phyloP scores from a whole-genome alignment of 768 basidiomycete species.

The Pleurotus citrinopileatus region DNA sequence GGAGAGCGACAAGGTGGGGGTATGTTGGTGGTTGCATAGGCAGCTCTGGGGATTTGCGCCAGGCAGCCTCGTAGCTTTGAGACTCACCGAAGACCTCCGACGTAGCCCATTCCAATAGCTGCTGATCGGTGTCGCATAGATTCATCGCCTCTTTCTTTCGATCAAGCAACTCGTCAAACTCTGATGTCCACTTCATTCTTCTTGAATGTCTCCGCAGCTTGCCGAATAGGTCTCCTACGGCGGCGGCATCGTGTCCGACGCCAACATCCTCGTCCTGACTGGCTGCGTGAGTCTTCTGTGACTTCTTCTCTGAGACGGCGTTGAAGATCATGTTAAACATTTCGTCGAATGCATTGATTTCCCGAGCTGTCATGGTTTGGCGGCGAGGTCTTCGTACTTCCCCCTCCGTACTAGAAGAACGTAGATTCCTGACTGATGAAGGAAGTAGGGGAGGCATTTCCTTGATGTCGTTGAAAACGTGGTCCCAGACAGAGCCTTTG shows the following conservation, averaged over 20 bases:
- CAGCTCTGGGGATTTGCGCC: constrained; percentile 27
- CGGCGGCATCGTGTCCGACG: neutral
- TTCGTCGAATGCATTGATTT: constrained; percentile 63
- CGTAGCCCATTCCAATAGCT: constrained; percentile 73
- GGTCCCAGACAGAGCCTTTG: constrained; percentile 45
- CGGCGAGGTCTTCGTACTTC: constrained; percentile 24
- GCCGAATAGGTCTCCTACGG: constrained; percentile 45
- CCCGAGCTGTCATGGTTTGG: constrained; percentile 67
- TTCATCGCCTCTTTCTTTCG: constrained; percentile 73
- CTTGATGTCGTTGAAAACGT: constrained; percentile 48
- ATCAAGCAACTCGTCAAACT: constrained; percentile 56
- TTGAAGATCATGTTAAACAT: constrained; percentile 75
- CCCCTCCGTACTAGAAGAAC: constrained; percentile 8
- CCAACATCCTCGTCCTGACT: neutral
- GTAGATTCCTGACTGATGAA: constrained; percentile 1
- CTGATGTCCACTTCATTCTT: constrained; percentile 47
- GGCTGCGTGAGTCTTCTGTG: constrained; percentile 1
- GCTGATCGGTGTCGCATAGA: constrained; percentile 60
- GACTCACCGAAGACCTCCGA: constrained; percentile 67
- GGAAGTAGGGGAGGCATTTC: constrained; percentile 22
- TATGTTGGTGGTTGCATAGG: constrained; percentile 62
- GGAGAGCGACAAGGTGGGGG: constrained; percentile 68
- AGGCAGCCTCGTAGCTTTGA: constrained; percentile 44
- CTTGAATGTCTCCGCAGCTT: constrained; percentile 53
- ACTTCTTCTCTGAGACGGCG: constrained; percentile 37